Percentiles rank a stretch among this genome's conserved stretches.
phyloP scores from a whole-genome alignment of 768 basidiomycete species.

The Pluteus cervinus region DNA sequence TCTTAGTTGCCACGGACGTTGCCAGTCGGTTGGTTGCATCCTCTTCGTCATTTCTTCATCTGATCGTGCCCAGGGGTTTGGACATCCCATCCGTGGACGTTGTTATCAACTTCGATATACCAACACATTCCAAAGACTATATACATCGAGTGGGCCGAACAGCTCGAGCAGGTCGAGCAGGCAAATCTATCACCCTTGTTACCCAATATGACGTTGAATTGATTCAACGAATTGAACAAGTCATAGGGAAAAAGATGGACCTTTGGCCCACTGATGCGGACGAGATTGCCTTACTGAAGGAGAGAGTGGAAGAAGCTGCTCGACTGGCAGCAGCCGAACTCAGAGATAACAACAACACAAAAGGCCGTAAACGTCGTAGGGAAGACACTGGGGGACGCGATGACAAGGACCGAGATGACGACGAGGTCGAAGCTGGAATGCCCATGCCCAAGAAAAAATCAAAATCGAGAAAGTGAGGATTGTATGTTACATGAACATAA shows the following conservation, averaged over 20 bases:
- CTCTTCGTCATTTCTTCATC: background rate
- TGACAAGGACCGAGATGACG: constrained; percentile 88
- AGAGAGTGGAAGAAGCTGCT: constrained; percentile 85
- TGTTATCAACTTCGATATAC: constrained; percentile 97
- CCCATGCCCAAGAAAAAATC: constrained; percentile 52
- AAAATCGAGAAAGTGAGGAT: constrained; percentile 43
- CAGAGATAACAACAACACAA: constrained; percentile 60
- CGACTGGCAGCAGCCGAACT: constrained; percentile 74
- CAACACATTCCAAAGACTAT: constrained; percentile 98
- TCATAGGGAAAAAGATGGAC: constrained; percentile 89
- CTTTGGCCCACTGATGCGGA: constrained; percentile 83
- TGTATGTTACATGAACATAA: constrained; percentile 56
- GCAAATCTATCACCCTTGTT: constrained; percentile 95
- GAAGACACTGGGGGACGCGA: constrained; percentile 51
- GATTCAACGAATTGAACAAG: constrained; percentile 89
- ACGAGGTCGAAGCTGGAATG: constrained; percentile 87
- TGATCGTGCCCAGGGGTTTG: constrained; percentile 58
- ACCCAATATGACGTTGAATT: constrained; percentile 99
- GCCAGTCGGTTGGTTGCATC: constrained; percentile 68
- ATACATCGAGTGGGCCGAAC: constrained; percentile 98
- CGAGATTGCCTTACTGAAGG: constrained; percentile 80
- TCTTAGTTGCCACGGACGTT: constrained; percentile 94
- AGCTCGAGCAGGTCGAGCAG: constrained; percentile 94
- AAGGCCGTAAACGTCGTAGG: constrained; percentile 35
- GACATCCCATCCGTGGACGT: constrained; percentile 95